Conservation (phyloP, 1,284 basidiomycete genomes). For the Tilletia horrida region DNA sequence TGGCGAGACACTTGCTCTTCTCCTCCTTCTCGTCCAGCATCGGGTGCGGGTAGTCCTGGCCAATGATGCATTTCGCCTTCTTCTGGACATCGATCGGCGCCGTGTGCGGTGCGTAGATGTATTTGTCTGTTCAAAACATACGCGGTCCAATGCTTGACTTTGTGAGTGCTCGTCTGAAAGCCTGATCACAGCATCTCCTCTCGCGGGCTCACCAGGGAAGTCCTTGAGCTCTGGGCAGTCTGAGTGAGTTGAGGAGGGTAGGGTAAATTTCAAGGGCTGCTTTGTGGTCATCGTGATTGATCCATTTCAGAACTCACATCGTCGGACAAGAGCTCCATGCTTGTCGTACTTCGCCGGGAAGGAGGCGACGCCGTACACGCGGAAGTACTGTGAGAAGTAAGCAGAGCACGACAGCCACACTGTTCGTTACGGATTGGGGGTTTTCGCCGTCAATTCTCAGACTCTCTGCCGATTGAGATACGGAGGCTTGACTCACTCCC, state of each 20-base stretch:
- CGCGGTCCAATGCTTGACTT: neutral
- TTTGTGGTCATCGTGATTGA: neutral
- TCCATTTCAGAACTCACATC: slow-evolving; percentile 35
- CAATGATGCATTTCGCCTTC: slow-evolving; percentile 43
- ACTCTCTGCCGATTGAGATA: neutral
- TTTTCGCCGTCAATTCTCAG: neutral
- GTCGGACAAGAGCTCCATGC: slow-evolving; percentile 57
- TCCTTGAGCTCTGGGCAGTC: slow-evolving; percentile 55
- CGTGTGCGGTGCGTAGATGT: slow-evolving; percentile 44
- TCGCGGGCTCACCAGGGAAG: slow-evolving; percentile 25
- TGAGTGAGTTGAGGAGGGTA: neutral
- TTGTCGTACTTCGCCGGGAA: slow-evolving; percentile 60
- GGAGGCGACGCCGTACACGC: slow-evolving; percentile 57
- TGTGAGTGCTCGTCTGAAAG: neutral
- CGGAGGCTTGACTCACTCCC: neutral
- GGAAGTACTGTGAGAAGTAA: slow-evolving; percentile 56
- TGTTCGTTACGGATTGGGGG: neutral
- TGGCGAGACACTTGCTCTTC: slow-evolving; percentile 35
- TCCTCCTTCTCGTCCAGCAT: slow-evolving; percentile 48
- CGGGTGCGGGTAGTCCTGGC: slow-evolving; percentile 44
- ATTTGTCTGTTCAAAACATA: slow-evolving; percentile 29
- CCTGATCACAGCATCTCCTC: neutral
- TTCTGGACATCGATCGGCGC: slow-evolving; percentile 43
- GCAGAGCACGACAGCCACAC: slow-evolving; percentile 61
- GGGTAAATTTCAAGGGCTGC: neutral